These are phyloP conservation scores for Neurospora cerealis DNA, from an alignment of 495 filamentous ascomycete genomes.

Conservation along the genomic window DNA sequence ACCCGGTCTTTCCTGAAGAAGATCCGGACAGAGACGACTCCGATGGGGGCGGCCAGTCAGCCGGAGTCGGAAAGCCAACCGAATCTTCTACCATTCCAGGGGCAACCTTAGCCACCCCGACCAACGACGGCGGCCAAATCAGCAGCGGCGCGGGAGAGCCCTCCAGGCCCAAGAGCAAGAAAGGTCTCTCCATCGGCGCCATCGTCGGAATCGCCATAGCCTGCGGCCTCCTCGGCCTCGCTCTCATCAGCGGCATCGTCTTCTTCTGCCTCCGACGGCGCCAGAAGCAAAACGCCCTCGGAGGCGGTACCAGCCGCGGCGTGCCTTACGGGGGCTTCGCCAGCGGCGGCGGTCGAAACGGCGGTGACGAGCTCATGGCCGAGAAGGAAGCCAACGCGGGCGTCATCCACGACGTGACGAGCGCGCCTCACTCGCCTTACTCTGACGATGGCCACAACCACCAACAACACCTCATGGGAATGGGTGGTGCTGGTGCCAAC, in stretches of 20 bases:
- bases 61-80: background rate
- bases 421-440: slow-evolving; percentile 26
- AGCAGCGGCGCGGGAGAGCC: background rate
- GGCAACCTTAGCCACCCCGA: background rate
- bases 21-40: too few relatives aligned
- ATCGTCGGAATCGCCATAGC: slow-evolving; percentile 36
- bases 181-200: slow-evolving; percentile 24
- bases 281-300: slow-evolving; percentile 3
- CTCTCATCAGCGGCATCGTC: slow-evolving; percentile 19
- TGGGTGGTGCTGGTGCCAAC: background rate
- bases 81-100: background rate
- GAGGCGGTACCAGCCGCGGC: background rate
- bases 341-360: slow-evolving; percentile 12
- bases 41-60: too few relatives aligned
- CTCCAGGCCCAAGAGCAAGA: background rate
- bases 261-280: slow-evolving; percentile 29
- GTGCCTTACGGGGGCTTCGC: slow-evolving; percentile 5
- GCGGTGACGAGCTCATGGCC: slow-evolving; percentile 25
- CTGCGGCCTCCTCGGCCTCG: slow-evolving; percentile 22
- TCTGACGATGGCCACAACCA: slow-evolving; percentile 22
- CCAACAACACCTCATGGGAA: background rate
- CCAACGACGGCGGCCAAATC: background rate
- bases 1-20: too few relatives aligned
- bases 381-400: slow-evolving; percentile 30
- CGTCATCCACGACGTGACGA: slow-evolving; percentile 13